Base-by-base conservation (phyloP, 2,329 filamentous ascomycete species). In the Fusarium keratoplasticum region DNA sequence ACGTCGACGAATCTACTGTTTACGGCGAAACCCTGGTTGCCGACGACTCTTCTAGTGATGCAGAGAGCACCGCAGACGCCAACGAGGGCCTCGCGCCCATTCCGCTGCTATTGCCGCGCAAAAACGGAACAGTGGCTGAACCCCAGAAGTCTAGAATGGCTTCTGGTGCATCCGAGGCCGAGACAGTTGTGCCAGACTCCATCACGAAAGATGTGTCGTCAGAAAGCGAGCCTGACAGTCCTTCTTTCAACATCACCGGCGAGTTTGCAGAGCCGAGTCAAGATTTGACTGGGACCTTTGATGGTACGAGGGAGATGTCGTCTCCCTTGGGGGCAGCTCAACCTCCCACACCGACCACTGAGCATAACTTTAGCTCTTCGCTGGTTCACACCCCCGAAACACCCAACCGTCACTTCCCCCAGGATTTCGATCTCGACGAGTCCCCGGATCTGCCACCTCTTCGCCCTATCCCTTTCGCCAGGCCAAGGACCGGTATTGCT, bases 401-500 rank as follows among this genome's bases (percentile, higher is more conserved):
- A 10, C 77, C 77, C 10, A 70, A 72, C 16, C 67, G 69, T 14
- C 67, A 71, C 57, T 78, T 69, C 36, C 66, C 74, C 3, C 68
- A 69, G 11, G 61, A 73, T 25, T 69, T 72, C 14, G 71, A 72
- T 42, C 80, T 78, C 14, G 78, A 81, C 11, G 81, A 80, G 20
- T 82, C 83, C 20, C 59, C 78, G 13, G 80, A 83, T 47, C 76
- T 86, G 6, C 84, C 85, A 6, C 80, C 81, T 2, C 76, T 85
- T 27, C 79, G 79, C 13, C 77, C 77, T 42, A 76, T 77, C 10
- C 72, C 72, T 31, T 54, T 40, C 13, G 71, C 70, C 10, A 78
- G 82, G 36, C 79, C 76, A 33, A 77, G 69, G 18, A 85, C 82
- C 64, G 77, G 79, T 40, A 72, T 73, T 8, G 84, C 81, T 3